Evolutionary conservation across 23 red algal genomes (phyloP), one percentile per base, ranked within the genome.

Genomic region (Chondrus crispus): DNA sequence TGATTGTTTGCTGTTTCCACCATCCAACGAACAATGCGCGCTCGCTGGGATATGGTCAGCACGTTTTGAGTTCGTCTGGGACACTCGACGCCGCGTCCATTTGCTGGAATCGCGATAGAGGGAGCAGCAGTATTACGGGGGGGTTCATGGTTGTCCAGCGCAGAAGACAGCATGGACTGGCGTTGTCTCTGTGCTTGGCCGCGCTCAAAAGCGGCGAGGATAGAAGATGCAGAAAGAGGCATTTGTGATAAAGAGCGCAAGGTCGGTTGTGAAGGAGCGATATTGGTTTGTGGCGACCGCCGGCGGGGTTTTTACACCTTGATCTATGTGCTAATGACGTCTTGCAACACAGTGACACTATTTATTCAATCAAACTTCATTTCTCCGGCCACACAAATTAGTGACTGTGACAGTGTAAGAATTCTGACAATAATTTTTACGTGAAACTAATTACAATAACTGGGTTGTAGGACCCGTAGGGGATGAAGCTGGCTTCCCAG

Each of bases 11-110:
- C 26, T 22, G 26, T 6, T 32, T 82, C 77, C 44, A 57, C 55
- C 77, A 82, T 82, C 77, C 45, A 82, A 5, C 32, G 39, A 57
- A 82, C 32, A 24, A 82, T 82, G 9, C n/a, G 26, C n/a, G 28
- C 71, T 40, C 71, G 71, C 28, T 76, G 71, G 44, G 28, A 24
- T 8, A 48, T 24, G 43, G 71, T 76, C 71, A 76, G 43, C 24
- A 76, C 6, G 39, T 76, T 43, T 48, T 76, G 6, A 13, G 5
- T 38, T 48, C 39, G 28, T 64, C 58, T n/a, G n/a, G n/a, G n/a
- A n/a, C n/a, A n/a, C n/a, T n/a, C n/a, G n/a, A n/a, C n/a, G 51
- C n/a, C 16, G 51, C 1, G 16, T 0, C n/a, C n/a, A n/a, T 55
- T 18, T 14, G 1, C n/a, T 55, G 16, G 16, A 18, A 14, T 18